Base-by-base conservation (phyloP, 1,284 basidiomycete species). In the Pascua guehoae region DNA sequence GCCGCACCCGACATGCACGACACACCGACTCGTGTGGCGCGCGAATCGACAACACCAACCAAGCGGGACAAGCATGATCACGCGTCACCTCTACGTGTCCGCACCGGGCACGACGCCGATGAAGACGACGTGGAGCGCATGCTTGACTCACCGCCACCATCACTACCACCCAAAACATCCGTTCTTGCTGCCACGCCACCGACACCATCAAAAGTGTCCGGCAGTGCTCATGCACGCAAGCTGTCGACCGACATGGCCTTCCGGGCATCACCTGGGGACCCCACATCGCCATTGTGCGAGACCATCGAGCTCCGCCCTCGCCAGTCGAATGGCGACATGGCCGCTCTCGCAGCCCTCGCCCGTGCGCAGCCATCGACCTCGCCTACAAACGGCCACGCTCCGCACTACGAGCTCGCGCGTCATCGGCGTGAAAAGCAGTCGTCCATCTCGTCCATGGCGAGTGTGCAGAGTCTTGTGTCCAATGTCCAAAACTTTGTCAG, bases 341-440 rank as follows among this genome's bases (percentile, higher is more conserved):
- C 24, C 24, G 24, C 24, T 32, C 24, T 32, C 24, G 24, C 24
- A 3, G 24, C 24, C 24, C 24, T 32, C 24, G 24, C 24, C 24
- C 24, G 24, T 32, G 24, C 24, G 24, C 24, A 32, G 24, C 24
- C 24, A 7, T 32, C 24, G 24, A 32, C 24, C 24, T 32, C 24
- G 47, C 47, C 5, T 40, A 49, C 53, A 8, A 41, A 47, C 39
- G 46, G 47, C 15, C 18, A 12, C 38, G 32, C 11, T 16, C 47
- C 16, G 24, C 61, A 57, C 46, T 62, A 62, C 53, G 57, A 60
- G 48, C 57, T 64, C 12, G 51, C 54, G 10, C 59, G 60, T 10
- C 53, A 59, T n/a, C 57, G 54, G n/a, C 55, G 61, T 2, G 53
- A 60, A n/a, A 47, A 58, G 16, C 16, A 51, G 39, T 47, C 24